Base-by-base conservation (phyloP, 2,329 filamentous ascomycete genomes). In the Colletotrichum sp. region DNA sequence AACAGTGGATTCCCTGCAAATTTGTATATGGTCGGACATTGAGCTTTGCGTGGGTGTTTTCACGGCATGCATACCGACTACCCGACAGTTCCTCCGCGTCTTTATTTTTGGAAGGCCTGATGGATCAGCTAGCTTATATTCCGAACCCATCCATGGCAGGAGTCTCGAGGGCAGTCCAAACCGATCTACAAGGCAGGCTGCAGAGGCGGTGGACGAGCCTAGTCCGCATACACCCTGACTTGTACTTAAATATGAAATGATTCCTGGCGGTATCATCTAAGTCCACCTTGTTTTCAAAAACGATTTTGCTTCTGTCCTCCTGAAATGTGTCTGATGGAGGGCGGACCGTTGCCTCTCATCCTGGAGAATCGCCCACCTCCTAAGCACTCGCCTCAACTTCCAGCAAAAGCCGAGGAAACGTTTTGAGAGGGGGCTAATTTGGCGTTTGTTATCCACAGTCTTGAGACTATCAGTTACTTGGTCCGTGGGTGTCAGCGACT, bases 211-310 rank as follows among this genome's bases (percentile, higher is more conserved):
- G 44, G n/a, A 52, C 7, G 44, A 52, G 6, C 4, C n/a, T 13
- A 13, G 6, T 52, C 44, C n/a, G 44, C 10, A 13, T 13, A 13
- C n/a, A 52, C 44, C 44, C n/a, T 21, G 6, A 52, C 44, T 0
- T 21, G n/a, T 4, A 8, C n/a, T 4, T 13, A 21, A 5, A 0
- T 21, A 52, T 21, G 0, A 0, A 21, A 12, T 13, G 9, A 4
- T 8, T 2, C n/a, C n/a, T 21, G 2, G n/a, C n/a, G 6, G 6
- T 9, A 4, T 21, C 6, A 6, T 49, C 3, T 3, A 21, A 21
- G 10, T 13, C 6, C 0, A 2, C 4, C 44, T n/a, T 49, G 44
- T 13, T 49, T 2, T 21, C 6, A 8, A 49, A 13, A 2, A 13
- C 6, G 6, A 8, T 21, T 21, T 13, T 21, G 10, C 18, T 4